Percentiles rank a stretch among this genome's conserved stretches.
These are phyloP conservation scores for Aureobasidium sp. DNA, from an alignment of 2,329 filamentous ascomycete species.

Conservation along the genomic window DNA sequence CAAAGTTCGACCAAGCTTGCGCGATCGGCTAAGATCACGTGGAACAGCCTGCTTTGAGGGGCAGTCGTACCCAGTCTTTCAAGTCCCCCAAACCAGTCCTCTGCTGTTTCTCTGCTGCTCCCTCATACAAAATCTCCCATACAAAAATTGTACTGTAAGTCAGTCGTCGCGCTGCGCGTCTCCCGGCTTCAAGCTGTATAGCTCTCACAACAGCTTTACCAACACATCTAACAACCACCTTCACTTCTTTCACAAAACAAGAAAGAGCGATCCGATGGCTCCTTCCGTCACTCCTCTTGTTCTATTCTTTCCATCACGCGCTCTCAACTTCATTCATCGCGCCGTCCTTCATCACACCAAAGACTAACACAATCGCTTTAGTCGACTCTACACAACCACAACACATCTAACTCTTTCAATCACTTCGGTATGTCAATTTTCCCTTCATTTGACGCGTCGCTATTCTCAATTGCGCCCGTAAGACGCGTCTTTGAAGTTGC, in stretches of 20 bases:
- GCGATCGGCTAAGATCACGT: neutral
- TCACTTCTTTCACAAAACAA: neutral
- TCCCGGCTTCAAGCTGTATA: neutral
- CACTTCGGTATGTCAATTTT: neutral
- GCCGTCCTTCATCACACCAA: neutral
- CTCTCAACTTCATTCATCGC: neutral
- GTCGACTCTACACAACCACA: neutral
- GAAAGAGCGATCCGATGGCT: neutral
- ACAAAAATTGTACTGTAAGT: neutral
- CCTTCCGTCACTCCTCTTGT: slow-evolving; percentile 7
- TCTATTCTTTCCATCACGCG: neutral
- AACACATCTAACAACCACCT: neutral
- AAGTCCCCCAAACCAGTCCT: neutral
- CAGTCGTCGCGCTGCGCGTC: neutral
- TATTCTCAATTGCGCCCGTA: slow-evolving; percentile 1
- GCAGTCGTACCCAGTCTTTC: neutral
- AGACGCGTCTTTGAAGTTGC: slow-evolving; percentile 5
- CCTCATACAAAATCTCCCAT: slow-evolving; percentile 1
- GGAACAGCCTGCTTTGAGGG: neutral
- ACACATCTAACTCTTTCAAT: slow-evolving; percentile 9
- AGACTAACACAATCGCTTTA: slow-evolving; percentile 2
- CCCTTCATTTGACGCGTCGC: neutral
- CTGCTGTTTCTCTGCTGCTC: neutral
- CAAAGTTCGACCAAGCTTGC: slow-evolving; percentile 2
- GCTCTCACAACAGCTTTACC: slow-evolving; percentile 4